Evolutionary conservation across 495 filamentous ascomycete species (phyloP).

Genomic region (Tetracladium setigerum): DNA sequence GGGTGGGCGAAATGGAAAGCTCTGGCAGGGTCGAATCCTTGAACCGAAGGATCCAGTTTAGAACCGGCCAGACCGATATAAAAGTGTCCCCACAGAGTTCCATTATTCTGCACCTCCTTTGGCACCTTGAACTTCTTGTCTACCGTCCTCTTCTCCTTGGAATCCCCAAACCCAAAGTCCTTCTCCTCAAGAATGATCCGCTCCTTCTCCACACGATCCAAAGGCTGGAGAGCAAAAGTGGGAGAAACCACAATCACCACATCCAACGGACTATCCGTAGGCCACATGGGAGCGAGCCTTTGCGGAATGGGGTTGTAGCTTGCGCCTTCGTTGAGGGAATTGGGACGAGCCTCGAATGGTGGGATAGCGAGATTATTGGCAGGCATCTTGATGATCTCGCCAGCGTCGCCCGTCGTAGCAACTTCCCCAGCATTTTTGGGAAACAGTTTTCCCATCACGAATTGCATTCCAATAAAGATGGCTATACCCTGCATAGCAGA

Average conservation of each 20-base stretch:
- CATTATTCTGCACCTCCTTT: constrained; percentile 77
- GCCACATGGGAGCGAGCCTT: constrained; percentile 81
- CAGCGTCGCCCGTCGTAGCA: constrained; percentile 37
- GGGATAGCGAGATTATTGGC: constrained; percentile 46
- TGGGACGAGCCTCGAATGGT: constrained; percentile 56
- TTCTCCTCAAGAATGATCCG: constrained; percentile 70
- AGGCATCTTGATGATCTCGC: constrained; percentile 34
- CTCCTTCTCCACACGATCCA: constrained; percentile 48
- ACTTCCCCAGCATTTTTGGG: constrained; percentile 36
- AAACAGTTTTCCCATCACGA: constrained; percentile 41
- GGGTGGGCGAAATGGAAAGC: constrained; percentile 81
- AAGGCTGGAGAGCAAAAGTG: constrained; percentile 58
- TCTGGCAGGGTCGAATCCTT: constrained; percentile 60
- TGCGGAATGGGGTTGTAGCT: constrained; percentile 69
- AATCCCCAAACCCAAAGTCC: constrained; percentile 73
- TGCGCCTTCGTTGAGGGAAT: constrained; percentile 48
- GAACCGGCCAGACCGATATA: constrained; percentile 71
- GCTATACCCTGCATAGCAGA: constrained; percentile 56
- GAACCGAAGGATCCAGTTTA: constrained; percentile 63
- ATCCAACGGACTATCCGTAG: constrained; percentile 66
- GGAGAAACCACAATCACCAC: constrained; percentile 78
- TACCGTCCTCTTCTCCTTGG: constrained; percentile 66
- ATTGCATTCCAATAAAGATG: constrained; percentile 64
- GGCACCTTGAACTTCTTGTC: constrained; percentile 76
- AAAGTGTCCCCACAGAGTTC: constrained; percentile 90